A percentile compares a stretch with the other conserved stretches of the same genome.
Evolutionary conservation across 352 stramenopile species (phyloP).

Genomic region (Phytophthora fragariaefolia): DNA sequence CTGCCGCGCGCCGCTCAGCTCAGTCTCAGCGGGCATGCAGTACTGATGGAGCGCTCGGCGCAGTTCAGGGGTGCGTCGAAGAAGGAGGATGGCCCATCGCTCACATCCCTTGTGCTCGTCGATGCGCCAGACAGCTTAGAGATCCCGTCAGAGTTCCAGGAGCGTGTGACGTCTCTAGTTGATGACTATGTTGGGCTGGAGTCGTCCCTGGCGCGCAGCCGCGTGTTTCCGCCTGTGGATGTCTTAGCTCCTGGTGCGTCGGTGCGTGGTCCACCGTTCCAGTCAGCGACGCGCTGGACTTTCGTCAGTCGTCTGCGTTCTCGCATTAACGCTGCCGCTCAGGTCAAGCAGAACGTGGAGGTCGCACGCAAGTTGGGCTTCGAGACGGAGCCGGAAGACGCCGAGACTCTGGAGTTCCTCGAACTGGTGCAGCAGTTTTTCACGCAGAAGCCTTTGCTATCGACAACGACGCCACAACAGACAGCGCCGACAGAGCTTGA

Average conservation of each 20-base stretch:
- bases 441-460: conserved; percentile 45
- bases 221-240: conserved; percentile 78
- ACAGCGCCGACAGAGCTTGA: conserved; percentile 35
- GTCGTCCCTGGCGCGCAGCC: conserved; percentile 45
- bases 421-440: conserved; percentile 82
- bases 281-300: conserved; percentile 75
- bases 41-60: conserved; percentile 83
- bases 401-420: conserved; percentile 73
- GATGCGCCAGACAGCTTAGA: conserved; percentile 64
- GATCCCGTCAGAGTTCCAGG: conserved; percentile 64
- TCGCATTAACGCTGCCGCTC: conserved; percentile 66
- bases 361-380: conserved; percentile 68
- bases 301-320: conserved; percentile 66
- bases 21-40: conserved; percentile 69
- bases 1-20: conserved; percentile 65
- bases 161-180: conserved; percentile 71
- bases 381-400: conserved; percentile 78
- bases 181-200: conserved; percentile 74
- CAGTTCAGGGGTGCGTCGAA: conserved; percentile 53
- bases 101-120: conserved; percentile 73
- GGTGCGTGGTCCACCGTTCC: conserved; percentile 76
- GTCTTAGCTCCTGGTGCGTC: conserved; percentile 67
- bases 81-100: conserved; percentile 47
- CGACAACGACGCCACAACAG: conserved; percentile 21
- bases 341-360: conserved; percentile 67